A percentile compares a stretch with the other conserved stretches of the same genome.
Conservation (phyloP, 225 moss, liverwort and hornwort genomes). For the Sphagnum contortum region DNA sequence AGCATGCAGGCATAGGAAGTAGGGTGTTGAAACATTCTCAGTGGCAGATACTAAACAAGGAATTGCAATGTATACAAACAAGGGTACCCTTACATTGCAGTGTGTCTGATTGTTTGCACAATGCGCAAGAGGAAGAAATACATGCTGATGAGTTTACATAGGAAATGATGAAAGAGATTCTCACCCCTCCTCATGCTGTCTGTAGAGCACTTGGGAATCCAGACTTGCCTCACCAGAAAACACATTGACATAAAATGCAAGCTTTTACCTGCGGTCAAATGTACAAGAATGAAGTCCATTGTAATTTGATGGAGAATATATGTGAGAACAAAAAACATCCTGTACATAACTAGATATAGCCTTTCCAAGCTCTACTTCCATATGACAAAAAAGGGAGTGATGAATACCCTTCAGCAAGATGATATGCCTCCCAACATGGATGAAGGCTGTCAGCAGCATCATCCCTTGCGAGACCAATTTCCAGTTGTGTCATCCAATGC, state of each 20-base stretch:
- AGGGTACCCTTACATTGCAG: too few species aligned
- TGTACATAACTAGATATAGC: not conserved
- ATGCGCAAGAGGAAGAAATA: too few species aligned
- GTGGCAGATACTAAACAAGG: too few species aligned
- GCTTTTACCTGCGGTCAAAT: constrained; percentile 32
- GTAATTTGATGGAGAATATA: too few species aligned
- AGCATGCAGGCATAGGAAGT: too few species aligned
- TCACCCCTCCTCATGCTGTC: constrained; percentile 78
- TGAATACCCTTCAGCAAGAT: constrained; percentile 55
- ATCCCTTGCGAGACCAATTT: constrained; percentile 53
- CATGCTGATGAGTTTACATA: too few species aligned
- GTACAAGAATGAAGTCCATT: not conserved
- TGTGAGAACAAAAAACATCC: not conserved
- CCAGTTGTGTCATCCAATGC: constrained; percentile 77
- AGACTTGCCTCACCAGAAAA: constrained; percentile 80
- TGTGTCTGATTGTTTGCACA: too few species aligned
- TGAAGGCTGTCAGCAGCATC: constrained; percentile 73
- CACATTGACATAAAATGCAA: constrained; percentile 72
- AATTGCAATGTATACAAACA: too few species aligned
- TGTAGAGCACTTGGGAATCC: constrained; percentile 81
- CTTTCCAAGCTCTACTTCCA: not conserved
- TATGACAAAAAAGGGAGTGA: not conserved
- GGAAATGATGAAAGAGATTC: not conserved
- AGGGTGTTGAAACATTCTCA: too few species aligned
- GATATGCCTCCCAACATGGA: constrained; percentile 89